Evolutionary conservation across 768 basidiomycete species (phyloP).

Genomic region (Lactarius psammicola): DNA sequence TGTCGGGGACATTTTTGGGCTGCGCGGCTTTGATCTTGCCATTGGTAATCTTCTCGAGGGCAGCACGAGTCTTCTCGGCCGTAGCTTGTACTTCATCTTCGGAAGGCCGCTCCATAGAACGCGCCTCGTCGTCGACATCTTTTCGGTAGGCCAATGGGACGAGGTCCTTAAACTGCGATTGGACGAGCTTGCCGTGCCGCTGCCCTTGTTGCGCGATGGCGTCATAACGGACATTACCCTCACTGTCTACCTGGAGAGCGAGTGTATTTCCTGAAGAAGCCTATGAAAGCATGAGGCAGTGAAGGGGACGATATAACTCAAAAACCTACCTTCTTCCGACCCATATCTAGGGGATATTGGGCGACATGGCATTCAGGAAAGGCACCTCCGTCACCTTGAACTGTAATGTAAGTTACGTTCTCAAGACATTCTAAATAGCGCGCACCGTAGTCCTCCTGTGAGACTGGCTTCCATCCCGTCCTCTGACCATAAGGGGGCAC

Average conservation of each 20-base stretch:
- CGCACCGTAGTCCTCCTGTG: constrained; percentile 82
- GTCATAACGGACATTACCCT: constrained; percentile 96
- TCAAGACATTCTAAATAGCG: constrained; percentile 28
- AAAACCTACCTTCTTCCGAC: constrained; percentile 80
- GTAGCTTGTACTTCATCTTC: constrained; percentile 92
- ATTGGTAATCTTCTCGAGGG: constrained; percentile 89
- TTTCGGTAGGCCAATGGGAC: constrained; percentile 88
- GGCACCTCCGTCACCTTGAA: constrained; percentile 75
- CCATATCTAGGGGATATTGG: constrained; percentile 95
- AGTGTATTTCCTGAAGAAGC: constrained; percentile 91
- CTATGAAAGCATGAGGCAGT: constrained; percentile 40
- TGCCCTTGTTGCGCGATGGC: constrained; percentile 97
- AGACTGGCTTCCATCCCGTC: constrained; percentile 79
- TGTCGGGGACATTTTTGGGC: constrained; percentile 89
- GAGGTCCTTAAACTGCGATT: constrained; percentile 97
- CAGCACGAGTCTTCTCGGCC: constrained; percentile 84
- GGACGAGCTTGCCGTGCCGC: constrained; percentile 78
- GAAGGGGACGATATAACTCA: neutral
- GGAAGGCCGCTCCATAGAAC: constrained; percentile 86
- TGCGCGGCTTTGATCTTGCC: constrained; percentile 99
- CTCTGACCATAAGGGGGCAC: constrained; percentile 87
- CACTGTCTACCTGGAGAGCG: constrained; percentile 93
- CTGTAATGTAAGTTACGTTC: constrained; percentile 15
- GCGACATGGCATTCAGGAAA: constrained; percentile 96
- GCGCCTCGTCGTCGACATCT: constrained; percentile 74